Conservation (phyloP, 495 filamentous ascomycete genomes). For the Neurospora sp. region DNA sequence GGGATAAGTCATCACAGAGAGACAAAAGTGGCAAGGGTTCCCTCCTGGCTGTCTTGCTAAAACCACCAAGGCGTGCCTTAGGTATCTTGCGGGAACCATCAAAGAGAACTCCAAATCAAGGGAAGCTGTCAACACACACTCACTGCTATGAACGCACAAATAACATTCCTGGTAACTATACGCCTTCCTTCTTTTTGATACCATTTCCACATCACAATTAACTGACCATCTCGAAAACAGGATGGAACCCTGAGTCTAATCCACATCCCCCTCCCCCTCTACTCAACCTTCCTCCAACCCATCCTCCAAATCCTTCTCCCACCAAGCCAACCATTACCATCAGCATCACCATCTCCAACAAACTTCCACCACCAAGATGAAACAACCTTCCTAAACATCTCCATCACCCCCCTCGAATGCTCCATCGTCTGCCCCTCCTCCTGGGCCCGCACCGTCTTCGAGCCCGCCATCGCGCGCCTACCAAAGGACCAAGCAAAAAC, state of each 20-base stretch:
- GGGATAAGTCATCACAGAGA: no score
- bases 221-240: no score
- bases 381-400: conserved; percentile 77
- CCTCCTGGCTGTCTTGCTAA: not conserved
- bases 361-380: conserved; percentile 31
- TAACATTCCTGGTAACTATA: conserved; percentile 44
- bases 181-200: no score
- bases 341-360: not conserved
- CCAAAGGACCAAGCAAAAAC: conserved; percentile 36
- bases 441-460: conserved; percentile 63
- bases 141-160: conserved; percentile 42
- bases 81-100: not conserved
- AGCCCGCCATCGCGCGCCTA: conserved; percentile 50
- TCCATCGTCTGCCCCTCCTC: conserved; percentile 77
- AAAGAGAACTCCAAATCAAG: not conserved
- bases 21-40: not conserved
- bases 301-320: conserved; percentile 79
- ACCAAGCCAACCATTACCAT: conserved; percentile 25
- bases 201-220: no score
- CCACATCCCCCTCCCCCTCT: conserved; percentile 79
- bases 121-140: not conserved
- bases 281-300: conserved; percentile 70
- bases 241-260: conserved; percentile 81
- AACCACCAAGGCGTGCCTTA: not conserved
- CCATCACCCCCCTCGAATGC: conserved; percentile 85